These are phyloP conservation scores for Scytalidium sp. DNA, from an alignment of 2,329 filamentous ascomycete species.

Conservation along the genomic window DNA sequence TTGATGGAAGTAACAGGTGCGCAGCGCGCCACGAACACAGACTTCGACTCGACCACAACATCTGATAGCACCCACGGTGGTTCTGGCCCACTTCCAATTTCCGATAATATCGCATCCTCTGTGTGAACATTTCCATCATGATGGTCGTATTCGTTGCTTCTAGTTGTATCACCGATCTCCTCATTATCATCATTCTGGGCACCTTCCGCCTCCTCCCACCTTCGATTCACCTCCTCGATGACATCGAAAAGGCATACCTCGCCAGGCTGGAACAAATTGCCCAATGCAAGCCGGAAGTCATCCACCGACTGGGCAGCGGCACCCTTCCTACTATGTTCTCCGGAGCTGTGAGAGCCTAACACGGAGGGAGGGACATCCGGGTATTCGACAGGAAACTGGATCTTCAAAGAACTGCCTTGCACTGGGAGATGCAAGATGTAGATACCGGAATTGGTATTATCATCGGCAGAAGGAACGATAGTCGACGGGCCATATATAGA, in stretches of 20 bases:
- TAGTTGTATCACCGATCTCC: no score
- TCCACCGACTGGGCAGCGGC: constrained; percentile 70
- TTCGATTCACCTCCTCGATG: constrained; percentile 66
- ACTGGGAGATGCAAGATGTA: constrained; percentile 66
- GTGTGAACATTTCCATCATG: background rate
- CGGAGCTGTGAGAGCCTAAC: constrained; percentile 76
- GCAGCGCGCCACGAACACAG: constrained; percentile 79
- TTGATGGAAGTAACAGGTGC: constrained; percentile 66
- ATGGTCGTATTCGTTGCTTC: constrained; percentile 2
- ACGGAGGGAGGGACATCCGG: constrained; percentile 71
- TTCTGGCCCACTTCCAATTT: background rate
- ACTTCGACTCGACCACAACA: constrained; percentile 76
- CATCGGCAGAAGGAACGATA: constrained; percentile 40
- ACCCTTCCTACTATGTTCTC: constrained; percentile 63
- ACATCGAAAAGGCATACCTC: constrained; percentile 87
- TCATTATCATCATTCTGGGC: no score
- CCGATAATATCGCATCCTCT: background rate
- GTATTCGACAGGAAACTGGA: constrained; percentile 72
- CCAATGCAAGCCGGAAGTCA: constrained; percentile 64
- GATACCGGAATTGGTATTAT: constrained; percentile 27
- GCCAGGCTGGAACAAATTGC: constrained; percentile 66
- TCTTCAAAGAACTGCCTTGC: constrained; percentile 51
- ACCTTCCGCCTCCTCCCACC: constrained; percentile 6
- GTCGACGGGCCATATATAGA: constrained; percentile 76
- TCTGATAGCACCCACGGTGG: constrained; percentile 72